These are phyloP conservation scores for Salix purpurea DNA, from an alignment of 345 rosid genomes.

Conservation along the genomic window DNA sequence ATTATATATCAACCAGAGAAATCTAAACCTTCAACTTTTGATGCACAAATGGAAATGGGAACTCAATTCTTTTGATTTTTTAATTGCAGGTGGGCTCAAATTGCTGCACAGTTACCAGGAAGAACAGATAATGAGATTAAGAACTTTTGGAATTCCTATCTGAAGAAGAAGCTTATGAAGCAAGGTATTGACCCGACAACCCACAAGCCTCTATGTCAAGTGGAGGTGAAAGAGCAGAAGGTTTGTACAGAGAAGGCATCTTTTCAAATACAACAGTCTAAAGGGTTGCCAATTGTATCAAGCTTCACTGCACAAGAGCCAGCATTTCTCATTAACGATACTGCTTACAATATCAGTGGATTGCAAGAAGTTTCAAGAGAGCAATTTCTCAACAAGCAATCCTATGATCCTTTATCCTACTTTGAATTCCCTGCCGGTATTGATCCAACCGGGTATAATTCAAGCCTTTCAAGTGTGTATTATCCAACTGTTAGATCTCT, in stretches of 20 bases:
- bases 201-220: constrained; percentile 39
- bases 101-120: constrained; percentile 58
- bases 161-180: constrained; percentile 70
- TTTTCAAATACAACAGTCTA: constrained; percentile 5
- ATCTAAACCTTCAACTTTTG: not conserved
- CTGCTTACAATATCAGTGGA: constrained; percentile 16
- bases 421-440: constrained; percentile 31
- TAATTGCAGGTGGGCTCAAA: constrained; percentile 60
- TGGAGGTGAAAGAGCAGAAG: constrained; percentile 33
- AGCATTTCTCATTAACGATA: constrained; percentile 30
- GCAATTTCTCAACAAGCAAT: constrained; percentile 23
- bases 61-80: not conserved
- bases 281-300: constrained; percentile 14
- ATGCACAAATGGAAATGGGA: not conserved
- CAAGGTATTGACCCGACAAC: constrained; percentile 66
- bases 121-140: constrained; percentile 72
- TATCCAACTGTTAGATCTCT: constrained; percentile 11
- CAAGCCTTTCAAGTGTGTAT: constrained; percentile 18
- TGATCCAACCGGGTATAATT: constrained; percentile 23
- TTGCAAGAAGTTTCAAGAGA: constrained; percentile 25
- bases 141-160: constrained; percentile 63
- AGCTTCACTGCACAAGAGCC: constrained; percentile 32
- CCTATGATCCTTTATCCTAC: constrained; percentile 33
- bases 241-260: constrained; percentile 9
- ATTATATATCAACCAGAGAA: not conserved